A percentile compares a stretch with the other conserved stretches of the same genome.
Evolutionary conservation across 1,139 yeast genomes (phyloP).

Genomic region (Zygoascus hellenicus): DNA sequence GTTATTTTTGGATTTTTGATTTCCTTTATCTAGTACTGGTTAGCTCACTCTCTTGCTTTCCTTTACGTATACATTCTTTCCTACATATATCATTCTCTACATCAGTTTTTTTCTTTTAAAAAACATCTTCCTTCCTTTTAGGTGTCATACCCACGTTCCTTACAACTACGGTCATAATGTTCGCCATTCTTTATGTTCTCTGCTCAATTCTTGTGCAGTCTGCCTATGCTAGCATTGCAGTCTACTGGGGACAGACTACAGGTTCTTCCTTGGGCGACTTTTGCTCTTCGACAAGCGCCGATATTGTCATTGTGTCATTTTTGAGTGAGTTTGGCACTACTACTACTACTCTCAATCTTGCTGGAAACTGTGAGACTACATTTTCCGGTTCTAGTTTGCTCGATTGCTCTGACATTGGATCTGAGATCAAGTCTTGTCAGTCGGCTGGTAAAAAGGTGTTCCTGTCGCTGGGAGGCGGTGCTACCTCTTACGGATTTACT

Average conservation of each 20-base stretch:
- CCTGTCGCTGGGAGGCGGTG: conserved; percentile 83
- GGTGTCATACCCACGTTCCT: too few species aligned
- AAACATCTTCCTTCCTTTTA: too few species aligned
- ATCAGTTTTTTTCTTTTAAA: too few species aligned
- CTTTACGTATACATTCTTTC: too few species aligned
- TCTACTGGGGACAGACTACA: conserved; percentile 90
- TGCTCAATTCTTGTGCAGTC: too few species aligned
- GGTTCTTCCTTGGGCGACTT: conserved; percentile 62
- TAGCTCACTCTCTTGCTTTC: too few species aligned
- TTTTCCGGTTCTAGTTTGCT: conserved; percentile 30
- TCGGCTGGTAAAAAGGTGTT: conserved; percentile 66
- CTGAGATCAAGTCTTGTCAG: conserved; percentile 82
- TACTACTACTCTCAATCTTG: conserved; percentile 55
- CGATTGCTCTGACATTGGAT: conserved; percentile 37
- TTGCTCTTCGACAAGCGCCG: conserved; percentile 64
- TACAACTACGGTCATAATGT: too few species aligned
- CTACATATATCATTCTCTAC: too few species aligned
- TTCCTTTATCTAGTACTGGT: too few species aligned
- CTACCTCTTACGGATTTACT: conserved; percentile 71
- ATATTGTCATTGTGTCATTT: conserved; percentile 68
- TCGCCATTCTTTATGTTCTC: too few species aligned
- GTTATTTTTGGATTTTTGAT: too few species aligned
- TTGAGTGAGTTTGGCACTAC: conserved; percentile 53
- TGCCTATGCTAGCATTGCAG: conserved; percentile 36
- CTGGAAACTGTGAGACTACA: conserved; percentile 45